Evolutionary conservation across 2,329 filamentous ascomycete species (phyloP).

Genomic region (Capronia epimyces): DNA sequence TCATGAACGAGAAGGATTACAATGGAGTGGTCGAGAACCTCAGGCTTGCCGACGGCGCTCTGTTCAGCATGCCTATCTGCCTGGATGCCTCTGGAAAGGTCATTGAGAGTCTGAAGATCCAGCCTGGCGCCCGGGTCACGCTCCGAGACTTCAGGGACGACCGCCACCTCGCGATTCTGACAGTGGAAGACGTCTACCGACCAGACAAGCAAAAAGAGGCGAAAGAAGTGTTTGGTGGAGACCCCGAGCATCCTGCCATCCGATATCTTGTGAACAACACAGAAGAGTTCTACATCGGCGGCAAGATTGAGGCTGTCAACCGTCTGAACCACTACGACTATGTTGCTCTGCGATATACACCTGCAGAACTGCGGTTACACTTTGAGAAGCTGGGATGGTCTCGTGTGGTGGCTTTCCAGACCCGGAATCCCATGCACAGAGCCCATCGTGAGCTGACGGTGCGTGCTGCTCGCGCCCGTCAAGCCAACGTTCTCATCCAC

Average conservation of each 20-base stretch:
- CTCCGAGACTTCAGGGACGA: constrained; percentile 96
- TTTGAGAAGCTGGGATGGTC: constrained; percentile 99
- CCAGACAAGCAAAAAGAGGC: constrained; percentile 93
- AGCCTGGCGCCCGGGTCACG: constrained; percentile 74
- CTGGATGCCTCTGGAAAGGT: constrained; percentile 73
- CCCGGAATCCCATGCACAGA: constrained; percentile 97
- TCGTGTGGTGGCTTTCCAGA: constrained; percentile 98
- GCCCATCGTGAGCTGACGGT: constrained; percentile 97
- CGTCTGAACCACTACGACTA: constrained; percentile 98
- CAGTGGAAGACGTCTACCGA: constrained; percentile 88
- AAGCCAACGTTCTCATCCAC: constrained; percentile 98
- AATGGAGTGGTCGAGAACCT: constrained; percentile 84
- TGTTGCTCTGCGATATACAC: constrained; percentile 91
- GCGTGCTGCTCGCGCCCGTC: constrained; percentile 86
- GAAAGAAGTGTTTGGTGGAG: constrained; percentile 88
- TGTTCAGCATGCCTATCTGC: constrained; percentile 96
- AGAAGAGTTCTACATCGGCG: constrained; percentile 86
- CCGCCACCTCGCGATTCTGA: constrained; percentile 90
- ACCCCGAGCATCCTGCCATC: constrained; percentile 85
- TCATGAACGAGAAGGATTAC: constrained; percentile 97
- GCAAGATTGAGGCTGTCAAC: constrained; percentile 92
- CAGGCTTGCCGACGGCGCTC: constrained; percentile 78
- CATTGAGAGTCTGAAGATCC: constrained; percentile 69
- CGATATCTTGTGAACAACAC: constrained; percentile 78
- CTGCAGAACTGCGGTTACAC: constrained; percentile 87